These are phyloP conservation scores for Sesbania bispinosa DNA, from an alignment of 306 rosid species.

Conservation along the genomic window DNA sequence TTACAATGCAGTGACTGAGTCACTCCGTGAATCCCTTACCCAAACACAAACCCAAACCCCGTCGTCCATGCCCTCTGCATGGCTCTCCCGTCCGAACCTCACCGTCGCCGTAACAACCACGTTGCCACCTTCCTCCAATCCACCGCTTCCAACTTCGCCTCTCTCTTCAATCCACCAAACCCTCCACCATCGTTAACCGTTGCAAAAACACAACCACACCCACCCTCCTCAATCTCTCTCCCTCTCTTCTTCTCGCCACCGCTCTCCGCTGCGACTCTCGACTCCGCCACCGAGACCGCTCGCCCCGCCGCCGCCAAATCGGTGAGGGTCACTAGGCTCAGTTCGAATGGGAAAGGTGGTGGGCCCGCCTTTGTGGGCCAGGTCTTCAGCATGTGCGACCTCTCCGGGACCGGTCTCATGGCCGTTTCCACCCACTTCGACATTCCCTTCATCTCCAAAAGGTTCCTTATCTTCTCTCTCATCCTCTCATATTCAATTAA, in stretches of 20 bases:
- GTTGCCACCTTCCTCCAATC: slow-evolving; percentile 52
- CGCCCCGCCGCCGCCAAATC: slow-evolving; percentile 52
- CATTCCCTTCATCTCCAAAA: slow-evolving; percentile 79
- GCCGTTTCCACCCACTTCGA: slow-evolving; percentile 91
- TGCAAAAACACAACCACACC: not conserved
- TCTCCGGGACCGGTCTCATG: slow-evolving; percentile 97
- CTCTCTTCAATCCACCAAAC: slow-evolving; percentile 44
- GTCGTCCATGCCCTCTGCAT: slow-evolving; percentile 27
- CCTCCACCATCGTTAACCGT: slow-evolving; percentile 25
- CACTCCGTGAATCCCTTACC: not conserved
- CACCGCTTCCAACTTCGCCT: slow-evolving; percentile 52
- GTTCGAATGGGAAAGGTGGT: slow-evolving; percentile 40
- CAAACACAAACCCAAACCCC: not conserved
- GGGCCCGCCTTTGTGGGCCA: slow-evolving; percentile 99
- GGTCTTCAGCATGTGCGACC: slow-evolving; percentile 98
- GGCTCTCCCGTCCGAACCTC: slow-evolving; percentile 59
- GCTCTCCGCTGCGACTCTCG: not conserved
- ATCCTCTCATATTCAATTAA: not conserved
- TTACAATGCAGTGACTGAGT: not conserved
- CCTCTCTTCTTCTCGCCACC: slow-evolving; percentile 47
- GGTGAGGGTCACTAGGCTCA: slow-evolving; percentile 48
- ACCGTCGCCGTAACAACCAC: slow-evolving; percentile 35
- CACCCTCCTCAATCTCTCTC: slow-evolving; percentile 32
- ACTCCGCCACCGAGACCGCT: slow-evolving; percentile 35
- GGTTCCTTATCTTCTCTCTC: slow-evolving; percentile 36